These are phyloP conservation scores for Leucocoprinus sp. DNA, from an alignment of 768 basidiomycete genomes.

Conservation along the genomic window DNA sequence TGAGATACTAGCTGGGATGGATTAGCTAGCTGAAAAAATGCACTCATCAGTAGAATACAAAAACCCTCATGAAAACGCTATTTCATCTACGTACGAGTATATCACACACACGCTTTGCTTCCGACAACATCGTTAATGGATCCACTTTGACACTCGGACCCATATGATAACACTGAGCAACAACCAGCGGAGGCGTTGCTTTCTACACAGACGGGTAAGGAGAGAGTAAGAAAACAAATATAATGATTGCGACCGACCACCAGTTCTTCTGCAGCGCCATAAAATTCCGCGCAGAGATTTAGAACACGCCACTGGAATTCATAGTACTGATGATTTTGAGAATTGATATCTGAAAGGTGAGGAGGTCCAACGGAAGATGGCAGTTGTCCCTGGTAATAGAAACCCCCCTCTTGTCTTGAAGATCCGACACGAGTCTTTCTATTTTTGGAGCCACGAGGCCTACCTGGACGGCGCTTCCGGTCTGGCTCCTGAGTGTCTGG, in stretches of 20 bases:
- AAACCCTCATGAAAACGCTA: no score
- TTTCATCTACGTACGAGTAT: constrained; percentile 44
- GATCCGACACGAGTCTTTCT: constrained; percentile 36
- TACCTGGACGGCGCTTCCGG: constrained; percentile 66
- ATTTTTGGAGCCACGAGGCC: constrained; percentile 76
- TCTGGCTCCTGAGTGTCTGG: constrained; percentile 19
- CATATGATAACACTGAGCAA: constrained; percentile 76
- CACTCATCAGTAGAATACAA: constrained; percentile 12
- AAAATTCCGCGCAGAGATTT: constrained; percentile 79
- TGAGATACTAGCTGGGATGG: constrained; percentile 60
- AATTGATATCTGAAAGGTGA: constrained; percentile 41
- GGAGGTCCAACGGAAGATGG: constrained; percentile 25
- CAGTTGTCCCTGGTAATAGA: constrained; percentile 33
- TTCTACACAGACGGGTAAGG: constrained; percentile 26
- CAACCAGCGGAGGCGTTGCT: constrained; percentile 58
- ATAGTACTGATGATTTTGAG: constrained; percentile 72
- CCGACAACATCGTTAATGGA: constrained; percentile 62
- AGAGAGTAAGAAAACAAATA: constrained; percentile 10
- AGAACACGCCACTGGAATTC: constrained; percentile 83
- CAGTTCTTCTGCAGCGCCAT: constrained; percentile 78
- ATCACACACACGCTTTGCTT: constrained; percentile 75
- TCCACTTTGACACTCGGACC: constrained; percentile 63
- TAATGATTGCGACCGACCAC: constrained; percentile 44
- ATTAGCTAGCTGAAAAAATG: constrained; percentile 53
- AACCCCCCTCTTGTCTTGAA: constrained; percentile 30